Percentiles rank a stretch among this genome's conserved stretches.
Conservation (phyloP, 106 monocot species). For the Agapanthus africanus region DNA sequence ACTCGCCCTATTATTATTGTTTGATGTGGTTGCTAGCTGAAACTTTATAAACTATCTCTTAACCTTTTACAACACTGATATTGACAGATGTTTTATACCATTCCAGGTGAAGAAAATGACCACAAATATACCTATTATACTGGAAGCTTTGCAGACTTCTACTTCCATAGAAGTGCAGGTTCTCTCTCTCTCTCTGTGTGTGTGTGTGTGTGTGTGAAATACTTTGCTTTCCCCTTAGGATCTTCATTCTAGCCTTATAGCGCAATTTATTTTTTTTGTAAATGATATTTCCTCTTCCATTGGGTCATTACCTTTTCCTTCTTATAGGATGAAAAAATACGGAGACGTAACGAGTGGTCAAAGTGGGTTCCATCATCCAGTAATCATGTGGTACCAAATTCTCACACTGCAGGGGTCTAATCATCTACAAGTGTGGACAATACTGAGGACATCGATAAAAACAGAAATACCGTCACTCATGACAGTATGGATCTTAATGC, state of each 20-base stretch:
- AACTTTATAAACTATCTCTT: no score
- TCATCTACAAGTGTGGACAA: not conserved
- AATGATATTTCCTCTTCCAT: not conserved
- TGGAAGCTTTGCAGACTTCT: slow-evolving; percentile 72
- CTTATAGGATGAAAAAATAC: slow-evolving; percentile 60
- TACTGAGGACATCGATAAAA: slow-evolving; percentile 9
- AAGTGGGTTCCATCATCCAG: slow-evolving; percentile 36
- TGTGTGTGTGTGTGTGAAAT: no score
- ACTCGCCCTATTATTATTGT: no score
- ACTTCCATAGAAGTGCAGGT: slow-evolving; percentile 78
- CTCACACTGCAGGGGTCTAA: slow-evolving; percentile 17
- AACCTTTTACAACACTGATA: no score
- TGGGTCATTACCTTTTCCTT: not conserved
- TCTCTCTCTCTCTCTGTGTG: not conserved
- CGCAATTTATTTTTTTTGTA: not conserved
- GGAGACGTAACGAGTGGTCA: slow-evolving; percentile 65
- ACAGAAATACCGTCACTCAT: not conserved
- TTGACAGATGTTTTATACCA: no score
- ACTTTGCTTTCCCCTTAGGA: not conserved
- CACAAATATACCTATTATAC: slow-evolving; percentile 56
- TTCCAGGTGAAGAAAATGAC: slow-evolving; percentile 83
- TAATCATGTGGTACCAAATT: slow-evolving; percentile 5
- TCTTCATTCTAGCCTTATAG: not conserved
- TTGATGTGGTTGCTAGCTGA: no score
- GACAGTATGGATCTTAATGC: slow-evolving; percentile 3